A percentile compares a stretch with the other conserved stretches of the same genome.
phyloP scores from a whole-genome alignment of 2,329 filamentous ascomycete species.

The Diaporthe eres region DNA sequence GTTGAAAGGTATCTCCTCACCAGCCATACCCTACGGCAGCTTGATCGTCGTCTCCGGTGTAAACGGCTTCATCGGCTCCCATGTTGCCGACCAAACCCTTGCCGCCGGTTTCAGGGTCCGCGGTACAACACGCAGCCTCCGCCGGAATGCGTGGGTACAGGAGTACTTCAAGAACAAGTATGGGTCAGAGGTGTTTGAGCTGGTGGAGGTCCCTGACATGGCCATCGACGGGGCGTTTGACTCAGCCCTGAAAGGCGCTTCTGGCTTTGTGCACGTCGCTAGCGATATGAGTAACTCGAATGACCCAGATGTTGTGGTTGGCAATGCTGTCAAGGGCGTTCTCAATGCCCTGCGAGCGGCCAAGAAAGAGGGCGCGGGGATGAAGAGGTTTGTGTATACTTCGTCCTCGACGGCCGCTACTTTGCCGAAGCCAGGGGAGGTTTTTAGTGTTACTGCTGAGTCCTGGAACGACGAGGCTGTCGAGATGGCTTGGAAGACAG shows the following conservation, averaged over 20 bases:
- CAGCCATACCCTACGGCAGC: constrained; percentile 33
- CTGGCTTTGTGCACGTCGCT: constrained; percentile 1
- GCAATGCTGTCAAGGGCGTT: constrained; percentile 1
- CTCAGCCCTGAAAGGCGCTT: not conserved
- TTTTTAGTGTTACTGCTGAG: constrained; percentile 52
- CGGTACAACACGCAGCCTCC: constrained; percentile 54
- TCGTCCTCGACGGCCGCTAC: constrained; percentile 13
- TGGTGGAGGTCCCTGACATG: constrained; percentile 50
- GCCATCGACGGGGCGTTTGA: constrained; percentile 33
- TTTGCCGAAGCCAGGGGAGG: constrained; percentile 43
- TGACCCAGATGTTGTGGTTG: constrained; percentile 10
- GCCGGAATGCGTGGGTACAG: constrained; percentile 49
- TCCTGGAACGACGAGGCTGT: constrained; percentile 49
- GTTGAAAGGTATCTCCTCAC: not conserved
- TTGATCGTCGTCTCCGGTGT: constrained; percentile 57
- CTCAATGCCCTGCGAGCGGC: constrained; percentile 18
- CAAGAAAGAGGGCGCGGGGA: not conserved
- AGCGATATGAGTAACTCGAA: constrained; percentile 10
- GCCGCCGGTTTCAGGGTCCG: constrained; percentile 54
- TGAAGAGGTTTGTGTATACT: constrained; percentile 34
- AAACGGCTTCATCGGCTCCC: constrained; percentile 59
- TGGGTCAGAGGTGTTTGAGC: constrained; percentile 46
- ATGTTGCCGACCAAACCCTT: constrained; percentile 55
- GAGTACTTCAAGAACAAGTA: constrained; percentile 46
- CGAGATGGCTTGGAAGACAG: constrained; percentile 3